Base-by-base conservation (phyloP, 495 filamentous ascomycete species). In the Cercophora newfieldiana region DNA sequence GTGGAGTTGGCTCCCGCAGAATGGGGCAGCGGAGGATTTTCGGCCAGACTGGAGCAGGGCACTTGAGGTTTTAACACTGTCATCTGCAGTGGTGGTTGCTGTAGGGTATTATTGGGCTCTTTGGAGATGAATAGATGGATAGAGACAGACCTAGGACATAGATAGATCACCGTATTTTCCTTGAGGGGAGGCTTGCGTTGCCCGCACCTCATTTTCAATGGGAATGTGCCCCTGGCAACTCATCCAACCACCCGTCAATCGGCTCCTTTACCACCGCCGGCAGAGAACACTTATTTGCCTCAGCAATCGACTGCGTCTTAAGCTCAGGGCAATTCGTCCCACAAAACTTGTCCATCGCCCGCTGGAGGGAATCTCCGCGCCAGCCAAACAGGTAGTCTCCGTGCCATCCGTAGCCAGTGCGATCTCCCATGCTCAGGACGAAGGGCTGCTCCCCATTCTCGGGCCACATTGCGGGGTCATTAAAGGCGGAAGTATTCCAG, bases 371-470 rank as follows among this genome's bases (percentile, higher is more conserved):
- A 55, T 77, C 64, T n/a, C 73, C 75, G 59, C 76, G 71, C 75
- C 77, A 78, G 14, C 74, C 73, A 59, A 79, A 79, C 2, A 77
- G 53, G 47, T 78, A 76, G 62, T 78, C 74, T 1, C 77, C 77
- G 64, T 79, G 75, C 51, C 74, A 74, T 7, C 75, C 74, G 60
- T 74, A 78, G 1, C 77, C 77, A 1, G 71, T 74, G 18, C 57
- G 49, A 51, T 80, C 71, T 44, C 77, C 76, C 56, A 77, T 78
- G 63, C 72, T 77, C 74, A 78, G 81, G 22, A 80, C 73, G 64
- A 81, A 80, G 25, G 77, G 79, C 57, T 81, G 76, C 54, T 61
- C 71, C 44, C 73, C 74, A 56, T 79, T 77, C 30, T 68, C 67
- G 6, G 80, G 79, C 79, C 80, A 80, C 55, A 72, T 53, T 51